These are phyloP conservation scores for Polychaeton citri DNA, from an alignment of 2,329 filamentous ascomycete genomes.

Conservation along the genomic window DNA sequence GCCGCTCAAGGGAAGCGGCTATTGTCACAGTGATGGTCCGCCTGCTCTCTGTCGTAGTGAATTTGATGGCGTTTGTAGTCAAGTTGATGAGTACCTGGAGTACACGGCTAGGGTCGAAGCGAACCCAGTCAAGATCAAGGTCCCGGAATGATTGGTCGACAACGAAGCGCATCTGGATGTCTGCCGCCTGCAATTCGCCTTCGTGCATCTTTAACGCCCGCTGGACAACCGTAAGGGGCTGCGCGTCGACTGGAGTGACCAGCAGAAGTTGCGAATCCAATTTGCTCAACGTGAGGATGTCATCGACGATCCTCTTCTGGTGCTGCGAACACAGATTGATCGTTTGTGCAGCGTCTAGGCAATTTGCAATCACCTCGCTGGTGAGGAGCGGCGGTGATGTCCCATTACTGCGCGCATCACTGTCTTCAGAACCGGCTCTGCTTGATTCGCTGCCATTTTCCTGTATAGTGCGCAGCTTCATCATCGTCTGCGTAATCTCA, in stretches of 20 bases:
- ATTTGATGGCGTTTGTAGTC: conserved; percentile 70
- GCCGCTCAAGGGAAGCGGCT: conserved; percentile 46
- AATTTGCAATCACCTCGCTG: conserved; percentile 40
- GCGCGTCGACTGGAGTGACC: conserved; percentile 56
- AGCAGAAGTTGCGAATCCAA: conserved; percentile 62
- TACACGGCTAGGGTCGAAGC: conserved; percentile 60
- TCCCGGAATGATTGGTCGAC: conserved; percentile 49
- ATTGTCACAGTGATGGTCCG: conserved; percentile 54
- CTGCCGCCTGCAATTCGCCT: conserved; percentile 55
- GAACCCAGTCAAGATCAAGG: conserved; percentile 52
- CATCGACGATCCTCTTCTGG: conserved; percentile 51
- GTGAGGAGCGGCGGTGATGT: conserved; percentile 24
- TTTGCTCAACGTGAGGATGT: conserved; percentile 32
- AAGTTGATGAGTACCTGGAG: conserved; percentile 71
- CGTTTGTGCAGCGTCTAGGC: conserved; percentile 62
- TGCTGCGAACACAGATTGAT: conserved; percentile 68
- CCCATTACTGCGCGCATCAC: not conserved
- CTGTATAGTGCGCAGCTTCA: conserved; percentile 23
- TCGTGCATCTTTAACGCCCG: conserved; percentile 67
- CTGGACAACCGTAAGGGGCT: conserved; percentile 53
- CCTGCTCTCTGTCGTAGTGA: conserved; percentile 51
- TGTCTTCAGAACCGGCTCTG: not conserved
- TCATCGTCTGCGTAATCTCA: conserved; percentile 43
- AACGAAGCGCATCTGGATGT: conserved; percentile 52
- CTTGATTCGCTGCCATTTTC: not conserved